A percentile compares a stretch with the other conserved stretches of the same genome.
These are phyloP conservation scores for Entomortierella chlamydospora DNA, from an alignment of 192 early-diverging fungal species.

Conservation along the genomic window DNA sequence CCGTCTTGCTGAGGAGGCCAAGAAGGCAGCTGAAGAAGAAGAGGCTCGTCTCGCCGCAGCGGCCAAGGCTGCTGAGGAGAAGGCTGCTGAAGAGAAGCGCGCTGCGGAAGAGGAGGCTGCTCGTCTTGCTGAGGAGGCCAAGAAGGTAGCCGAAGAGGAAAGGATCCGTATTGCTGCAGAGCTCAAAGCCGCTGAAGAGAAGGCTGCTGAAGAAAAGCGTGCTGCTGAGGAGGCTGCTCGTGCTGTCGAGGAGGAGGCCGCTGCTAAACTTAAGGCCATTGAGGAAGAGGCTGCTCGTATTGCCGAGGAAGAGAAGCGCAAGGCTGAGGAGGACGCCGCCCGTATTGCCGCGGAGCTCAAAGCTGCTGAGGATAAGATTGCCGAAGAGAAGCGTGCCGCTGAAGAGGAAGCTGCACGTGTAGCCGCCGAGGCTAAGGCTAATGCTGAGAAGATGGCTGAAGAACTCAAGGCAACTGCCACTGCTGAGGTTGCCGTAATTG, in stretches of 20 bases:
- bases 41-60: conserved; percentile 16
- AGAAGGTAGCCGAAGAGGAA: conserved; percentile 18
- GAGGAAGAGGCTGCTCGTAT: conserved; percentile 14
- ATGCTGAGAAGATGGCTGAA: conserved; percentile 7
- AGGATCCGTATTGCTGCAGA: conserved; percentile 8
- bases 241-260: conserved; percentile 7
- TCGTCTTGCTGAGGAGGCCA: conserved; percentile 18
- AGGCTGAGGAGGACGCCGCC: conserved; percentile 10
- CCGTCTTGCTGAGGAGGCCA: conserved; percentile 8
- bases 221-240: conserved; percentile 38
- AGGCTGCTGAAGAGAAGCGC: conserved; percentile 12
- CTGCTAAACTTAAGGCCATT: conserved; percentile 5
- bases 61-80: conserved; percentile 10
- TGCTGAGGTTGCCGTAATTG: too few species aligned
- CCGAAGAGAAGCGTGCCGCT: conserved; percentile 1
- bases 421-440: background rate
- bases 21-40: conserved; percentile 19
- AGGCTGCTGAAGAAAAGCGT: background rate
- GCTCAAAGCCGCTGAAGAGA: conserved; percentile 19
- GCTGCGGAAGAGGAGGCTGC: conserved; percentile 21
- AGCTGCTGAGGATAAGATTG: conserved; percentile 8
- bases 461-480: conserved; percentile 10
- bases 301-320: conserved; percentile 20
- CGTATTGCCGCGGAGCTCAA: conserved; percentile 19
- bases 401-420: conserved; percentile 29